Evolutionary conservation across 805 yeast genomes (phyloP), one percentile per base, ranked within the genome.

Genomic region (Candida suzukii): DNA sequence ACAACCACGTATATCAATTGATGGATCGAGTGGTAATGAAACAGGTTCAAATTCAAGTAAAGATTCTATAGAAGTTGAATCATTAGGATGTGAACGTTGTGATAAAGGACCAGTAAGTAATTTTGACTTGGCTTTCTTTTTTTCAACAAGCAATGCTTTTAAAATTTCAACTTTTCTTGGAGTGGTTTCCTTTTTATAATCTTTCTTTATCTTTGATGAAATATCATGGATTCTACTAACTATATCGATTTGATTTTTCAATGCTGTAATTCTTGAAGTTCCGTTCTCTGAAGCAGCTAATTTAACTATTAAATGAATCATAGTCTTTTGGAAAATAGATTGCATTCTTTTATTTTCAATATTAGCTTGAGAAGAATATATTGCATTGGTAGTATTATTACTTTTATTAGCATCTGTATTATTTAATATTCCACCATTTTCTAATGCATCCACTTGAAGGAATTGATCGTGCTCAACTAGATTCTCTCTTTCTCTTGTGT

Each of bases 11-110:
- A 90, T 74, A 16, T 71, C 70, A 2, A 87, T 66, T 1, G 80
- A 71, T 0, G 99, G 98, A 53, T 91, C 95, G 24, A 91, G 58
- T 0, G 98, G 97, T 27, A 90, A 63, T 1, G 79, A 74, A 5
- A 88, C 71, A 0, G 88, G 77, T 43, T 70, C 47, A 60, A 62
- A 52, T 54, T 54, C 50, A 54, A 75, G 43, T 61, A 63, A 41
- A 2, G 61, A 49, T 16, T 58, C 63, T 6, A 17, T 5, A 14
- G 22, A 32, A 18, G 41, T 25, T 14, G 50, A 50, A 11, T 43
- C 38, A 7, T 38, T 12, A 2, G 48, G 4, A 17, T 22, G 22
- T 19, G 38, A 31, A 39, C 47, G 43, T 14, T 47, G 44, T 11
- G 47, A 20, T 12, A 25, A 35, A 14, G 17, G 17, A 17, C 24